Conservation (phyloP, 1,139 yeast genomes). For the Saccharomyces hybrid region DNA sequence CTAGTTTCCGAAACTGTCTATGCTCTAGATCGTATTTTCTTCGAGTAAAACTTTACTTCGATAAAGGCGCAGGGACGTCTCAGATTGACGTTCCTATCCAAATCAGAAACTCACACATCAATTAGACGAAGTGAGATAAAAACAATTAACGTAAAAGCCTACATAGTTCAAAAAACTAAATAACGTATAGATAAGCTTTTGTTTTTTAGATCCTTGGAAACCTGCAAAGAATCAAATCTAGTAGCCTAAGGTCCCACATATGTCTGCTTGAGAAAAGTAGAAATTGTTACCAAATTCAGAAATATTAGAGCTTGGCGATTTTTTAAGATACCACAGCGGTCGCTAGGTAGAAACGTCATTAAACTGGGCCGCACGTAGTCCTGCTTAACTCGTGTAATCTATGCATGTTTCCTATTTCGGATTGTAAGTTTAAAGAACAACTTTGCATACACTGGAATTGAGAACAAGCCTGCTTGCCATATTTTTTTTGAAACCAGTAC, state of each 20-base stretch:
- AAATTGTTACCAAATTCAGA: background rate
- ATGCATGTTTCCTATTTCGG: background rate
- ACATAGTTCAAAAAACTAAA: background rate
- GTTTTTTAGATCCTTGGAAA: background rate
- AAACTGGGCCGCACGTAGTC: background rate
- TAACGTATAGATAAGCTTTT: background rate
- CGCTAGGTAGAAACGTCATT: background rate
- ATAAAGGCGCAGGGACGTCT: background rate
- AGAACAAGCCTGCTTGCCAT: background rate
- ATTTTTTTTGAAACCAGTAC: background rate
- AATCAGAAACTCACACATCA: background rate
- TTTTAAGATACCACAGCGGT: background rate
- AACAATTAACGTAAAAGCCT: background rate
- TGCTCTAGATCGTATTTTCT: background rate
- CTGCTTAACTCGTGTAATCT: background rate
- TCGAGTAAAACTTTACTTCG: background rate
- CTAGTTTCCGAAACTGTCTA: background rate
- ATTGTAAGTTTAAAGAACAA: background rate
- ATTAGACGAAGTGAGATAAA: background rate
- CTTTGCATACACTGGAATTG: background rate
- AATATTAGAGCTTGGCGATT: background rate
- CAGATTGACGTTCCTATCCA: background rate
- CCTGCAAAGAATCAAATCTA: background rate
- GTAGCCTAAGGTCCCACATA: no score
- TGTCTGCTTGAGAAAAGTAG: no score